Conservation (phyloP, 108 stramenopile genomes). For the Craspedostauros australis region DNA sequence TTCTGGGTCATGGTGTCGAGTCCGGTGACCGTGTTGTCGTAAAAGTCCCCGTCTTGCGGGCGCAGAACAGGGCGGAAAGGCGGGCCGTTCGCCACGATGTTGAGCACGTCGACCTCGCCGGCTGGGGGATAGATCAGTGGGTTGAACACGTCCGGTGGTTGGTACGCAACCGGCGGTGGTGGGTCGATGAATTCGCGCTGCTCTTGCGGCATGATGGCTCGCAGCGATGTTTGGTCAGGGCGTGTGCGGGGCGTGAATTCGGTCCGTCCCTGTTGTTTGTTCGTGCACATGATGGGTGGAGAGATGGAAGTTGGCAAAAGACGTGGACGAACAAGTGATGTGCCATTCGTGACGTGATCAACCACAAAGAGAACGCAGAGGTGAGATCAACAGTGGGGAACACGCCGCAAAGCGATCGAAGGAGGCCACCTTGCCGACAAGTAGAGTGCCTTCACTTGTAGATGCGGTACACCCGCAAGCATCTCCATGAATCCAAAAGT, state of each 20-base stretch:
- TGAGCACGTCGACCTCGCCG: conserved; percentile 55
- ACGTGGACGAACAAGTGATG: no score
- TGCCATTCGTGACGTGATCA: no score
- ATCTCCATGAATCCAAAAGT: no score
- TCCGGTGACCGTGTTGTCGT: background rate
- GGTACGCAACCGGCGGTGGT: conserved; percentile 20
- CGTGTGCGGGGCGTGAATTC: conserved; percentile 64
- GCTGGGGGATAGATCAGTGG: conserved; percentile 34
- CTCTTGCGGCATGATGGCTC: conserved; percentile 24
- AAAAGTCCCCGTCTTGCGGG: background rate
- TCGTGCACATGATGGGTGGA: background rate
- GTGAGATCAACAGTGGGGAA: no score
- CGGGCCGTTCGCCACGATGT: conserved; percentile 38
- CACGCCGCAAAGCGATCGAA: background rate
- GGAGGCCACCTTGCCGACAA: no score
- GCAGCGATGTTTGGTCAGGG: conserved; percentile 41
- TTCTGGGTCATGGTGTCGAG: no score
- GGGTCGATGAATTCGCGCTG: conserved; percentile 2
- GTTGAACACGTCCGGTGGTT: conserved; percentile 46
- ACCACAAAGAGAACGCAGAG: no score
- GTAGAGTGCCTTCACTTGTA: no score
- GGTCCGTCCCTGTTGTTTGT: conserved; percentile 21
- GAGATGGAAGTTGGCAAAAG: background rate
- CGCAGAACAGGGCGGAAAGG: conserved; percentile 4
- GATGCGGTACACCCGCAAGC: no score